phyloP scores from a whole-genome alignment of 139 green algal genomes.

The Chara braunii region DNA sequence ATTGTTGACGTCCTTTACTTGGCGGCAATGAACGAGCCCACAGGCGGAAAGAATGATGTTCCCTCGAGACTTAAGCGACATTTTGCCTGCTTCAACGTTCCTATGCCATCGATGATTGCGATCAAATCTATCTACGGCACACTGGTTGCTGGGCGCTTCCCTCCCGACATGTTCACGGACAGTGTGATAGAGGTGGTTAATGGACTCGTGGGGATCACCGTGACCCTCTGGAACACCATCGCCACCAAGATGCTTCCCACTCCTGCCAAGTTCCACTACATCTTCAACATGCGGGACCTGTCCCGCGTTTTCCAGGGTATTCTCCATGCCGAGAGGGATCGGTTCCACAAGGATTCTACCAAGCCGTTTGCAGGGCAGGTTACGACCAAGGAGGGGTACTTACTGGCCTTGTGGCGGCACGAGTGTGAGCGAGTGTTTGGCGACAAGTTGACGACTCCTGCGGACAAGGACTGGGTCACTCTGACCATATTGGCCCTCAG shows the following conservation, averaged over 20 bases:
- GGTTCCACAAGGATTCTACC: constrained; percentile 39
- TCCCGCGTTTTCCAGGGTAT: constrained; percentile 85
- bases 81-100: constrained; percentile 84
- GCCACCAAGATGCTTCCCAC: constrained; percentile 82
- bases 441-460: constrained; percentile 74
- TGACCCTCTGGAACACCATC: constrained; percentile 72
- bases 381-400: constrained; percentile 69
- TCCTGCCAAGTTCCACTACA: constrained; percentile 91
- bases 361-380: constrained; percentile 60
- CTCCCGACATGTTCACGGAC: constrained; percentile 31
- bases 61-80: constrained; percentile 92
- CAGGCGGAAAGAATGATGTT: constrained; percentile 86
- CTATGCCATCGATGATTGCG: constrained; percentile 62
- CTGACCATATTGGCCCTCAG: constrained; percentile 56
- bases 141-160: constrained; percentile 62
- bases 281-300: constrained; percentile 93
- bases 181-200: constrained; percentile 56
- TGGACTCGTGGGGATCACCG: constrained; percentile 67
- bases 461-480: constrained; percentile 83
- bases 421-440: constrained; percentile 85
- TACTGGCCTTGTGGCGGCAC: constrained; percentile 81
- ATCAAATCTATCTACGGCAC: constrained; percentile 88
- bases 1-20: constrained; percentile 76
- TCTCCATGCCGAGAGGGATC: constrained; percentile 61
- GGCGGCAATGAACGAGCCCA: constrained; percentile 78